Conservation (phyloP, 306 rosid species). For the Fagus crenata region DNA sequence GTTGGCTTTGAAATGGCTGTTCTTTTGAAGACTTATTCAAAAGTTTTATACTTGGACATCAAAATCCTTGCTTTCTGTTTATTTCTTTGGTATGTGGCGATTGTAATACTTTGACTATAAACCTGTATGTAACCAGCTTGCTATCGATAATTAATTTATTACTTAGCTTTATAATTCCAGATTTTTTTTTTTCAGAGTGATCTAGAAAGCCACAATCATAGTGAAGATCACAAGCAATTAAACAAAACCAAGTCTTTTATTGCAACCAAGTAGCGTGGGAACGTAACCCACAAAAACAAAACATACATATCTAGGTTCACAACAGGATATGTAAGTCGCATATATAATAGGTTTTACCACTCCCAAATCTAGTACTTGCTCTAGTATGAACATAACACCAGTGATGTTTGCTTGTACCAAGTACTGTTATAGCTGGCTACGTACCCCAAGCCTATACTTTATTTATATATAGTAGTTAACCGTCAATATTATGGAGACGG, state of each 20-base stretch:
- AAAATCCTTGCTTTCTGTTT: too few relatives aligned
- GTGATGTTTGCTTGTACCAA: background rate
- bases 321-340: background rate
- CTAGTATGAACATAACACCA: constrained; percentile 17
- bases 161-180: too few relatives aligned
- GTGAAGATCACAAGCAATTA: background rate
- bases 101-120: too few relatives aligned
- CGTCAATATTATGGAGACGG: too few relatives aligned
- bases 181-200: too few relatives aligned
- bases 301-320: background rate
- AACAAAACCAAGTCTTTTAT: background rate
- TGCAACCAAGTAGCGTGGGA: background rate
- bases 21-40: too few relatives aligned
- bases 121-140: too few relatives aligned
- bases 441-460: background rate
- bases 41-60: too few relatives aligned
- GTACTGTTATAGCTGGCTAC: background rate
- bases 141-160: too few relatives aligned
- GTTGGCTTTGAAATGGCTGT: too few relatives aligned
- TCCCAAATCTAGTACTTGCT: constrained; percentile 9
- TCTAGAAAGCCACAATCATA: background rate
- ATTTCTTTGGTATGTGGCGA: too few relatives aligned
- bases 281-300: background rate
- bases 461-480: background rate
- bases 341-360: background rate